Percentiles rank a stretch among this genome's conserved stretches.
These are phyloP conservation scores for Pythium dissotocum DNA, from an alignment of 352 stramenopile species.

Conservation along the genomic window DNA sequence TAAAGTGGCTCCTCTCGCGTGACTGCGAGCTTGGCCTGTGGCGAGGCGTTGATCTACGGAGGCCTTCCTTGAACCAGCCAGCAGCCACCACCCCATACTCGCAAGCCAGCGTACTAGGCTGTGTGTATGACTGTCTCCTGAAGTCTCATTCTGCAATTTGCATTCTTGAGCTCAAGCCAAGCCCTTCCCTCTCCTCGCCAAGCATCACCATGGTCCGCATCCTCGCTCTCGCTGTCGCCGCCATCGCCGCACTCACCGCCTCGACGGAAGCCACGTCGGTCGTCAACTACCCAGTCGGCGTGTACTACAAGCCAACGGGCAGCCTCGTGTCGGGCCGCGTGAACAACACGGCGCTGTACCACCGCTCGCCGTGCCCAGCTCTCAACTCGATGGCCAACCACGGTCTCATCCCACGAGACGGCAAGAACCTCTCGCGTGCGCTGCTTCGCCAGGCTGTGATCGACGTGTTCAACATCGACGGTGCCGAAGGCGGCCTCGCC, in stretches of 20 bases:
- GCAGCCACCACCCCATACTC: neutral
- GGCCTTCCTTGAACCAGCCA: neutral
- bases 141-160: slow-evolving; percentile 13
- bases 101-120: too few relatives aligned
- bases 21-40: too few relatives aligned
- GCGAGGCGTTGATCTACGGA: neutral
- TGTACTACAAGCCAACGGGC: slow-evolving; percentile 32
- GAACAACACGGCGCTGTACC: slow-evolving; percentile 26
- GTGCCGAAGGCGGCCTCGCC: slow-evolving; percentile 23
- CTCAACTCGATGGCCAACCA: slow-evolving; percentile 53
- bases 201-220: slow-evolving; percentile 10
- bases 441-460: slow-evolving; percentile 34
- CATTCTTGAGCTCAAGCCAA: slow-evolving; percentile 19
- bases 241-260: neutral
- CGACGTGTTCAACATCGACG: slow-evolving; percentile 47
- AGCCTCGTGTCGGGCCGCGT: slow-evolving; percentile 28
- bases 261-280: neutral
- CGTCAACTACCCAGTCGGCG: slow-evolving; percentile 13
- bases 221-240: slow-evolving; percentile 8
- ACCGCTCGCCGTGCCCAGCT: slow-evolving; percentile 40
- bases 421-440: slow-evolving; percentile 38
- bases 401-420: slow-evolving; percentile 41
- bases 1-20: neutral
- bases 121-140: neutral
- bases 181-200: neutral